Conservation (phyloP, 2,329 filamentous ascomycete species). For the Scedosporium dehoogii region DNA sequence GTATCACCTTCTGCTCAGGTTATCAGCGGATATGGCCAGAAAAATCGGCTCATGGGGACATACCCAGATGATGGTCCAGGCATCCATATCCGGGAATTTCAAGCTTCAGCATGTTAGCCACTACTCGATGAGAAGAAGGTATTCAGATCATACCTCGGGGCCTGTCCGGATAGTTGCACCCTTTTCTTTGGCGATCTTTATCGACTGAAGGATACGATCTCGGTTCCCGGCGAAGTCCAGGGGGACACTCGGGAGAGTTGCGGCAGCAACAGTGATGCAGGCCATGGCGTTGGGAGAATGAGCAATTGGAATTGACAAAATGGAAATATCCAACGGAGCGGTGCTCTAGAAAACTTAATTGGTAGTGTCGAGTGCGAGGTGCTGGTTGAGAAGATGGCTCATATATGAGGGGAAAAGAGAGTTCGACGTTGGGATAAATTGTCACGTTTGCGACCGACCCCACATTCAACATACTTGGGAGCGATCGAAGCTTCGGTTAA, state of each 20-base stretch:
- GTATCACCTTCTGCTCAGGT: constrained; percentile 15
- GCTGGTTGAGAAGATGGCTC: no score
- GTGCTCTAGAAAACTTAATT: no score
- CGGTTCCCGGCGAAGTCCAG: constrained; percentile 56
- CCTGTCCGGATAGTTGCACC: constrained; percentile 54
- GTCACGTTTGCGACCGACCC: no score
- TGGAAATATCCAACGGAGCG: no score
- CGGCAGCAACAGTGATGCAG: constrained; percentile 24
- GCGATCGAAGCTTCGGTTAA: no score
- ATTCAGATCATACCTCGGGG: constrained; percentile 25
- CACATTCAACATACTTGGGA: no score
- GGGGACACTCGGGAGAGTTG: constrained; percentile 25
- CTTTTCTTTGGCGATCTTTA: constrained; percentile 46
- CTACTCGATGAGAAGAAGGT: not conserved
- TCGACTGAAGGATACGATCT: constrained; percentile 52
- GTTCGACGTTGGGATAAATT: no score
- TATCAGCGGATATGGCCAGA: not conserved
- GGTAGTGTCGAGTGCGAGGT: no score
- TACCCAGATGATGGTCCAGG: constrained; percentile 22
- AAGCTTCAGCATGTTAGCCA: constrained; percentile 13
- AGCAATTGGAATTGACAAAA: not conserved
- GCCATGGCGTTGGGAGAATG: constrained; percentile 14
- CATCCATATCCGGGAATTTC: constrained; percentile 26
- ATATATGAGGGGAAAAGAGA: no score
- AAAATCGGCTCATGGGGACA: not conserved